Evolutionary conservation across 768 basidiomycete genomes (phyloP).

Genomic region (Coprinopsis cinerea): DNA sequence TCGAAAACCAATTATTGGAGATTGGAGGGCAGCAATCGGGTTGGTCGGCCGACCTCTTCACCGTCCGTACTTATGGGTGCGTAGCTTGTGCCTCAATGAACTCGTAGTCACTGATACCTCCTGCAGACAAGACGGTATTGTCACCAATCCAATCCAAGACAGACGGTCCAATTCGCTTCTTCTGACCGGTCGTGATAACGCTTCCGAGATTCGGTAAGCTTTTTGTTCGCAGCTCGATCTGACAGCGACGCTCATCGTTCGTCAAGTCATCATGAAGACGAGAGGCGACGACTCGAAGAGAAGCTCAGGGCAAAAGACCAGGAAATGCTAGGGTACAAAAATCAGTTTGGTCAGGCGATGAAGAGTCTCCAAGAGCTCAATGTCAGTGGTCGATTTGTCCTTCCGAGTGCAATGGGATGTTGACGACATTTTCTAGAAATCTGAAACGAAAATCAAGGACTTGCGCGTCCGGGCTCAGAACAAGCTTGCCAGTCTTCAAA

Average conservation of each 20-base stretch:
- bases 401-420: too few relatives aligned
- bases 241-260: not conserved
- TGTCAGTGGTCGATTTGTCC: too few relatives aligned
- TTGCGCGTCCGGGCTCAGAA: too few relatives aligned
- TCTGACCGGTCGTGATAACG: conserved; percentile 47
- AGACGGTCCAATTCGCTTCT: conserved; percentile 33
- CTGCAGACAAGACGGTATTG: conserved; percentile 62
- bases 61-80: conserved; percentile 60
- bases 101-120: conserved; percentile 18
- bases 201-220: conserved; percentile 38
- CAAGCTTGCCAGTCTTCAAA: too few relatives aligned
- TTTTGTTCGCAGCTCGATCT: too few relatives aligned
- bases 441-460: too few relatives aligned
- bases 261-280: conserved; percentile 40
- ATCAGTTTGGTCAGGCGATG: too few relatives aligned
- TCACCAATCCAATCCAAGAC: conserved; percentile 35
- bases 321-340: too few relatives aligned
- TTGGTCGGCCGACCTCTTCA: conserved; percentile 59
- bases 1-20: conserved; percentile 42
- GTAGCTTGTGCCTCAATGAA: conserved; percentile 19
- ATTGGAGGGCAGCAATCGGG: conserved; percentile 52
- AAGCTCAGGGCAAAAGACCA: too few relatives aligned
- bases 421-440: too few relatives aligned
- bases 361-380: too few relatives aligned
- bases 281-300: conserved; percentile 32